phyloP scores from a whole-genome alignment of 768 basidiomycete species.

The Kwoniella heveanensis region DNA sequence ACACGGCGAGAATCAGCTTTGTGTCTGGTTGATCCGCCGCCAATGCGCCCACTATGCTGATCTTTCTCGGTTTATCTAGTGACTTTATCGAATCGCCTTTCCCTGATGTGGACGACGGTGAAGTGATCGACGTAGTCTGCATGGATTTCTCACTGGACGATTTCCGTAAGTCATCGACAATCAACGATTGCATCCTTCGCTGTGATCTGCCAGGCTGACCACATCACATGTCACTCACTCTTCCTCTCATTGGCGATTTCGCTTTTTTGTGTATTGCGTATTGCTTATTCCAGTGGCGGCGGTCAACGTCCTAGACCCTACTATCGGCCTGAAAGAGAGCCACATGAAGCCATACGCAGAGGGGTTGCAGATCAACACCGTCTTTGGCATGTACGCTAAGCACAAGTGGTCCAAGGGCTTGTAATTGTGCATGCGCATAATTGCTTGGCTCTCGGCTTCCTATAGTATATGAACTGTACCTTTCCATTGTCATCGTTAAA shows the following conservation, averaged over 20 bases:
- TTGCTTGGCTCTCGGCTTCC: no score
- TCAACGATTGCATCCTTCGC: neutral
- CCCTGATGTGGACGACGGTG: conserved; percentile 38
- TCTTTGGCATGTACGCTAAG: conserved; percentile 50
- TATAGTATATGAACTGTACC: no score
- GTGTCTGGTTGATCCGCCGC: no score
- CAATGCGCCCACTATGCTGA: no score
- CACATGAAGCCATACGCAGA: conserved; percentile 45
- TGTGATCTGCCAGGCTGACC: no score
- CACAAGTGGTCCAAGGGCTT: conserved; percentile 39
- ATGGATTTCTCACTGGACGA: conserved; percentile 54
- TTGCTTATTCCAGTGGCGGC: conserved; percentile 35
- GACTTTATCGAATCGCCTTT: conserved; percentile 47
- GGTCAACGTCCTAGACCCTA: conserved; percentile 48
- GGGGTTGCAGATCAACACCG: conserved; percentile 38
- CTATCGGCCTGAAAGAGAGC: conserved; percentile 20
- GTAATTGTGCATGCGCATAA: neutral
- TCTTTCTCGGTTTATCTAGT: conserved; percentile 30
- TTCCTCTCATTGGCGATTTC: neutral
- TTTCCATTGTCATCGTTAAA: no score
- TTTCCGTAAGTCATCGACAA: conserved; percentile 48
- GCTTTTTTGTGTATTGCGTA: neutral
- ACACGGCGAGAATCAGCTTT: no score
- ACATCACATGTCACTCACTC: no score
- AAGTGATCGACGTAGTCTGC: conserved; percentile 46